These are phyloP conservation scores for Seiridium cupressi DNA, from an alignment of 2,329 filamentous ascomycete species.

Conservation along the genomic window DNA sequence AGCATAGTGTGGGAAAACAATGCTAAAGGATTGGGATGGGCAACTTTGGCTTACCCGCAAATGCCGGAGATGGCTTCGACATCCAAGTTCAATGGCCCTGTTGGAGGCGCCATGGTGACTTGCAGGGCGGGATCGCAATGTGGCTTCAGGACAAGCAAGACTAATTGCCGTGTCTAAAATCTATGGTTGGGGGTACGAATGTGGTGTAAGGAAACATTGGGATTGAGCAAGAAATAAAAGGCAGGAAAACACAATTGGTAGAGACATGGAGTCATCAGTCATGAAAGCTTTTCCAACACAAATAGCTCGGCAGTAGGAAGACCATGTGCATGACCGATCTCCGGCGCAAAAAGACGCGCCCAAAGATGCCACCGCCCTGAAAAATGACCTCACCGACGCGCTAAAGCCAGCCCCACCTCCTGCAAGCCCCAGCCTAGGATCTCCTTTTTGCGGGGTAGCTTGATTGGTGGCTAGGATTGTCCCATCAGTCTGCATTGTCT, in stretches of 20 bases:
- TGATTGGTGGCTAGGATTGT: slow-evolving; percentile 5
- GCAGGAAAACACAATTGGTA: no score
- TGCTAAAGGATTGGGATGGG: not conserved
- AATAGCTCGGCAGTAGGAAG: not conserved
- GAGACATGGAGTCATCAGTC: not conserved
- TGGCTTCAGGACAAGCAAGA: no score
- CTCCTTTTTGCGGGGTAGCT: slow-evolving; percentile 8
- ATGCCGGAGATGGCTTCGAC: slow-evolving; percentile 89
- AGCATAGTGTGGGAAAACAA: not conserved
- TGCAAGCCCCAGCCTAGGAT: not conserved
- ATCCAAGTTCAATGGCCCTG: slow-evolving; percentile 63
- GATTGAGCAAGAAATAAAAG: no score
- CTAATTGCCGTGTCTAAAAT: no score
- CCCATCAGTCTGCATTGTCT: no score
- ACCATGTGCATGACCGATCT: not conserved
- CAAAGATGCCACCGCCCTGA: not conserved
- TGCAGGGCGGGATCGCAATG: not conserved
- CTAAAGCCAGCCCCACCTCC: no score
- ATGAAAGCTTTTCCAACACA: not conserved
- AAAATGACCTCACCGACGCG: not conserved
- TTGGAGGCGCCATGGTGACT: slow-evolving; percentile 47
- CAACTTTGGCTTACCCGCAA: slow-evolving; percentile 58
- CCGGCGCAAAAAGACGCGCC: slow-evolving; percentile 1
- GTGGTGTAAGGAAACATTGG: no score
- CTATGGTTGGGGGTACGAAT: no score